These are phyloP conservation scores for Acanthochlamys bracteata DNA, from an alignment of 106 monocot species.

Conservation along the genomic window DNA sequence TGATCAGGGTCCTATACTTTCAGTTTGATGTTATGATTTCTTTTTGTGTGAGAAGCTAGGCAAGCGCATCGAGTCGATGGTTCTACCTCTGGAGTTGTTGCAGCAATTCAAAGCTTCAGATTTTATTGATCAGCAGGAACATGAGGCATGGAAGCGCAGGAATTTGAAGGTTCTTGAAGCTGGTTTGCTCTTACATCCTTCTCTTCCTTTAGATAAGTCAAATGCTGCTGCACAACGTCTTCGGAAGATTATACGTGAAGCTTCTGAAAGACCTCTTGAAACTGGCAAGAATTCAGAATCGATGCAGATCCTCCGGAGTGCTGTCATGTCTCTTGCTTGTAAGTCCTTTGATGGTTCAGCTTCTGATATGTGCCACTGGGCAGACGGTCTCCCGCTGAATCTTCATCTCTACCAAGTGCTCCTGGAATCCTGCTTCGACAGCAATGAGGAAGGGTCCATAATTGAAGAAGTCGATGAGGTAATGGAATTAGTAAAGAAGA, in stretches of 20 bases:
- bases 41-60: constrained; percentile 53
- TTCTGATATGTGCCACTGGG: constrained; percentile 81
- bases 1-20: background rate
- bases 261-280: constrained; percentile 66
- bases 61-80: constrained; percentile 70
- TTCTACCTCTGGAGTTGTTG: constrained; percentile 72
- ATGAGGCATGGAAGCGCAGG: constrained; percentile 58
- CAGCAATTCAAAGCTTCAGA: constrained; percentile 95
- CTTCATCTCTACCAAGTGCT: constrained; percentile 76
- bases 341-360: constrained; percentile 60
- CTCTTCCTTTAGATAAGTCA: constrained; percentile 46
- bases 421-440: constrained; percentile 79
- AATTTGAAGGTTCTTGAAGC: constrained; percentile 82
- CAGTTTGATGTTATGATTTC: background rate
- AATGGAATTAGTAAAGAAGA: constrained; percentile 86
- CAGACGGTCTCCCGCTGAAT: constrained; percentile 88
- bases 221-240: constrained; percentile 60
- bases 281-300: constrained; percentile 92
- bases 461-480: constrained; percentile 90
- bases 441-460: constrained; percentile 65
- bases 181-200: constrained; percentile 80
- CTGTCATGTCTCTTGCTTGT: constrained; percentile 62
- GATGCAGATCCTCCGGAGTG: constrained; percentile 78
- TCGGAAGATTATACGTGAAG: constrained; percentile 50
- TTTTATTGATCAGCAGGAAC: constrained; percentile 71